These are phyloP conservation scores for Haplosporangium sp. DNA, from an alignment of 371 early-diverging fungal genomes.

Conservation along the genomic window DNA sequence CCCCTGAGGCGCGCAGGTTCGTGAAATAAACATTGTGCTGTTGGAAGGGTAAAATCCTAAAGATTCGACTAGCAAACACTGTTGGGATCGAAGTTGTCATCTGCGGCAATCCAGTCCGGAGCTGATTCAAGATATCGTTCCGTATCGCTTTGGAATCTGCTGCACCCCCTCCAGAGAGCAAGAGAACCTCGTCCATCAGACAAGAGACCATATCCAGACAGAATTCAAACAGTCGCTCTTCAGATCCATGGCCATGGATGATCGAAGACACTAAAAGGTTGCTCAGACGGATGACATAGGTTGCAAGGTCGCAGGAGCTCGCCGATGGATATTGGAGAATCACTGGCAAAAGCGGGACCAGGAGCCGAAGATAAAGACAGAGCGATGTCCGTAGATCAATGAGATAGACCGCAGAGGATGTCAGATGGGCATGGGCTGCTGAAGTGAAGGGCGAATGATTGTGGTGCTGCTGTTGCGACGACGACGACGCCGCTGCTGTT, in stretches of 20 bases:
- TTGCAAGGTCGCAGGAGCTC: slow-evolving; percentile 60
- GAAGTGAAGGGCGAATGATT: neutral
- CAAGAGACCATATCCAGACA: slow-evolving; percentile 68
- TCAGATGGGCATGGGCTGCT: neutral
- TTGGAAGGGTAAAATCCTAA: slow-evolving; percentile 69
- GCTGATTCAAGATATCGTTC: slow-evolving; percentile 45
- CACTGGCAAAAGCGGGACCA: slow-evolving; percentile 66
- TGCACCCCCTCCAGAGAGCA: slow-evolving; percentile 28
- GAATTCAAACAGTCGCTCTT: slow-evolving; percentile 71
- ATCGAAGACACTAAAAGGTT: slow-evolving; percentile 61
- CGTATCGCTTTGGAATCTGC: slow-evolving; percentile 35
- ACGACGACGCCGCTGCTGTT: slow-evolving; percentile 18
- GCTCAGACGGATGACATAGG: slow-evolving; percentile 47
- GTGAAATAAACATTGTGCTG: slow-evolving; percentile 69
- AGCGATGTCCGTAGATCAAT: slow-evolving; percentile 45
- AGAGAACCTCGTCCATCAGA: slow-evolving; percentile 60
- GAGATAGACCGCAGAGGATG: slow-evolving; percentile 12
- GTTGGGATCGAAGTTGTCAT: slow-evolving; percentile 61
- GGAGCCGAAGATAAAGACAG: slow-evolving; percentile 61
- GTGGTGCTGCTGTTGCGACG: slow-evolving; percentile 16
- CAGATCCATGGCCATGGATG: slow-evolving; percentile 71
- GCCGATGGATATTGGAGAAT: slow-evolving; percentile 67
- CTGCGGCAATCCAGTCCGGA: slow-evolving; percentile 42
- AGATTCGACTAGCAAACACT: slow-evolving; percentile 66
- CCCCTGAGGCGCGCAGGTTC: slow-evolving; percentile 49